Evolutionary conservation across 768 basidiomycete genomes (phyloP), one percentile per base, ranked within the genome.

Genomic region (Vararia minispora): DNA sequence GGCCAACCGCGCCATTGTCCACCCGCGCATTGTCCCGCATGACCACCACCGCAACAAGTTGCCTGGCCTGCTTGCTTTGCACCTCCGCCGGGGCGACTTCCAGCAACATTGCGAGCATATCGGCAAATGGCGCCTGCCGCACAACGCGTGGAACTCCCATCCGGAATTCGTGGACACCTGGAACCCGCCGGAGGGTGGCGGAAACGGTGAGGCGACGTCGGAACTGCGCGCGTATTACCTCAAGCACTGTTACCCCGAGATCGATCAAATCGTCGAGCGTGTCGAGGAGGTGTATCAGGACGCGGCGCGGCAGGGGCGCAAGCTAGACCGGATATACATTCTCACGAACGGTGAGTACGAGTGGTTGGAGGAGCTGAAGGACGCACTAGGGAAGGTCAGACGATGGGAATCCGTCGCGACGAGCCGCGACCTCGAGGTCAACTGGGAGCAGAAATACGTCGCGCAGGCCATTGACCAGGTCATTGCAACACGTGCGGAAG

Each of bases 381-480:
- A 48, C 8, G 57, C 55, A 20, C 52, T 74, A 23, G 40, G 40
- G 26, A 50, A 52, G 23, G 37, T 29, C 25, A 66, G 64, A 25
- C 63, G 66, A 5, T 75, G 71, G 72, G 46, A 56, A 22, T 61
- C 57, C 2, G 62, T 74, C 33, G 58, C 59, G 8, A 68, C 66
- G 6, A 72, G 62, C 33, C 49, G 48, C 39, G 69, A 74, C 41
- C 33, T 65, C 16, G 31, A 54, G 36, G 41, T 72, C 27, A 62
- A 66, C 45, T 48, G 57, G 39, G 62, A 63, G 48, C 58, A 63
- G 52, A 63, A 52, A 25, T 66, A 66, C 36, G 67, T 71, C 11
- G 58, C 57, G 12, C 63, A 68, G 64, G 66, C 68, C 13, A 63
- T 73, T 9, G 73, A 75, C 52, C 72, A 72, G 71, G 68, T 69